phyloP scores from a whole-genome alignment of 2,329 filamentous ascomycete genomes.

The Diplocarpon mali region DNA sequence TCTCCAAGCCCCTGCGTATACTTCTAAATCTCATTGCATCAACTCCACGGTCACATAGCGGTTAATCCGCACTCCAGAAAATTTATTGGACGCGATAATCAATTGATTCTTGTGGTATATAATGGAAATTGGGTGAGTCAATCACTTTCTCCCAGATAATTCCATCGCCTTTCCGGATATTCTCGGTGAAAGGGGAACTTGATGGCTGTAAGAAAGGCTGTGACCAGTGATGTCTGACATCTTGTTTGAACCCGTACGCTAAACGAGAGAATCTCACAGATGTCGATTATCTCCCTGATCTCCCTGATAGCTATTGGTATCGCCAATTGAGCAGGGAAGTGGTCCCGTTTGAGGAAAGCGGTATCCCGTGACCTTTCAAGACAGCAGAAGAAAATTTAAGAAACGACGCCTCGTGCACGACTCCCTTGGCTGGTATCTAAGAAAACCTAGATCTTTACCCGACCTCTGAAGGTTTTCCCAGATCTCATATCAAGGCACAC shows the following conservation, averaged over 20 bases:
- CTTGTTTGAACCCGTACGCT: neutral
- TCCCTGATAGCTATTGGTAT: conserved; percentile 32
- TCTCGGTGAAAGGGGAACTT: neutral
- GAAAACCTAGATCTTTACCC: neutral
- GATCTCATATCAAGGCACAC: no score
- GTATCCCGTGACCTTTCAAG: conserved; percentile 30
- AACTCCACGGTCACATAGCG: conserved; percentile 26
- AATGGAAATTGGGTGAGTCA: neutral
- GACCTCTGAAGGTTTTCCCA: neutral
- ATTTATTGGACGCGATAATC: conserved; percentile 30
- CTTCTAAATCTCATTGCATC: no score
- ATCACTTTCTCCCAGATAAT: neutral
- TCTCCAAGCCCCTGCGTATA: no score
- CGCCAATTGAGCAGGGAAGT: conserved; percentile 30
- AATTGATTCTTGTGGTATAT: conserved; percentile 36
- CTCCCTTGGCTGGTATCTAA: no score
- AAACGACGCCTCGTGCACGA: neutral
- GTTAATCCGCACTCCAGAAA: conserved; percentile 32
- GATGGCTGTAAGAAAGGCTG: neutral
- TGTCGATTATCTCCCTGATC: conserved; percentile 38
- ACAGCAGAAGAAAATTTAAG: conserved; percentile 4
- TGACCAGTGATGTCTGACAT: no score
- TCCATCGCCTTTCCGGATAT: neutral
- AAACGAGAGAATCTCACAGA: conserved; percentile 35
- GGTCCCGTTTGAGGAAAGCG: conserved; percentile 27